These are phyloP conservation scores for Desmodesmus armatus DNA, from an alignment of 139 green algal species.

Conservation along the genomic window DNA sequence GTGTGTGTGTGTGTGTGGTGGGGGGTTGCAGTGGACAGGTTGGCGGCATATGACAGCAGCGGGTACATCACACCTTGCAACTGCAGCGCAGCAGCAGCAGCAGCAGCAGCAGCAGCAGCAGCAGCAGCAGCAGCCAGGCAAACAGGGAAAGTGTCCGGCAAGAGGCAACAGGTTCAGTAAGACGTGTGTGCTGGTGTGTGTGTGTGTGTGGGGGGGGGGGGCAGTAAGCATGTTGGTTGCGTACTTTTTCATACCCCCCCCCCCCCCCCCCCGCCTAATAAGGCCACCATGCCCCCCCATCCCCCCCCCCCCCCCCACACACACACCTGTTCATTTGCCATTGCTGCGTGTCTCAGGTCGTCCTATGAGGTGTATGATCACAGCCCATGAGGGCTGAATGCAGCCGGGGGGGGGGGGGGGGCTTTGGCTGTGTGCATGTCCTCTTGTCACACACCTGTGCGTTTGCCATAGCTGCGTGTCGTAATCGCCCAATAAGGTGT, in stretches of 20 bases:
- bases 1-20: too few relatives aligned
- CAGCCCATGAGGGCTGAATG: constrained; percentile 59
- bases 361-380: constrained; percentile 78
- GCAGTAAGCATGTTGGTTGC: background rate
- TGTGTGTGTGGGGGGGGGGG: background rate
- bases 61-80: constrained; percentile 73
- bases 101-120: background rate
- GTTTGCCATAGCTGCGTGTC: constrained; percentile 54
- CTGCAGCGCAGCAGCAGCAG: background rate
- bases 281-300: too few relatives aligned
- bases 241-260: background rate
- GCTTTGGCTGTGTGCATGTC: too few relatives aligned
- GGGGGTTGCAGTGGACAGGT: too few relatives aligned
- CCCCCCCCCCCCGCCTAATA: too few relatives aligned
- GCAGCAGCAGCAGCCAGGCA: background rate
- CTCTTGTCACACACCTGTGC: background rate
- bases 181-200: background rate
- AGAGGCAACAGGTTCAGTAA: background rate
- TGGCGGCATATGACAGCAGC: constrained; percentile 70
- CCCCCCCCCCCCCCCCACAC: too few relatives aligned
- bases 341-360: constrained; percentile 63
- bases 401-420: too few relatives aligned
- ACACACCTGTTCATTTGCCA: constrained; percentile 51
- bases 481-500: constrained; percentile 75
- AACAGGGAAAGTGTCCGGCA: background rate